Base-by-base conservation (phyloP, 352 stramenopile genomes). In the Globisporangium uncinulatum region DNA sequence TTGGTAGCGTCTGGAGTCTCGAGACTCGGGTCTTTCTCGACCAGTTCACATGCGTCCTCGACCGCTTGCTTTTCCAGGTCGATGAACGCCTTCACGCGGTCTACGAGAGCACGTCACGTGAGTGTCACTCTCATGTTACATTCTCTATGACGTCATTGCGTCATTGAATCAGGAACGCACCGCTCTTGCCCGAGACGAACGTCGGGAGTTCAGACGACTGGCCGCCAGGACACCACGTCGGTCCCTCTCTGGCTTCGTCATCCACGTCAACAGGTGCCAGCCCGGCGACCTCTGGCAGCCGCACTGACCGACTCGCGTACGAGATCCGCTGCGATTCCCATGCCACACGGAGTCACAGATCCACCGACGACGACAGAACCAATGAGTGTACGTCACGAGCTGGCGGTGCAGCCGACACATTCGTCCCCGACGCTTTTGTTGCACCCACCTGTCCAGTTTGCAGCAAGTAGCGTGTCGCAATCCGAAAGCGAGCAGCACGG, bases 31-130 rank as follows among this genome's bases (percentile, higher is more conserved):
- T 15, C 54, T 37, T 17, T 34, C 51, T 50, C 63, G 8, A 52
- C 24, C 14, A 67, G 41, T 6, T 48, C 46, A 37, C 68, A 80
- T 36, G 67, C 53, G 13, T 63, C 51, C 19, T 42, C 57, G 41
- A 83, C 57, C 7, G 61, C 54, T 37, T 73, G 63, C 57, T 80
- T 80, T 31, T 83, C 73, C 2, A 79, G 36, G 9, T 69, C 48
- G 37, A 83, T 70, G 45, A 76, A 49, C 10, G 54, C 53, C 37
- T 67, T 51, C 39, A 83, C 62, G 44, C 48, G 59, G 57, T 54
- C 71, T 83, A 60, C 15, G 51, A n/a, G 8, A 48, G 36, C 34
- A 61, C 14, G 24, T 21, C 1, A 4, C 13, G 20, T 20, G 4
- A 19, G 49, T 29, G 21, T 19, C 19, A 32, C 44, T 32, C 19